A percentile compares a stretch with the other conserved stretches of the same genome.
These are phyloP conservation scores for Chaetomium cochliodes DNA, from an alignment of 495 filamentous ascomycete genomes.

Conservation along the genomic window DNA sequence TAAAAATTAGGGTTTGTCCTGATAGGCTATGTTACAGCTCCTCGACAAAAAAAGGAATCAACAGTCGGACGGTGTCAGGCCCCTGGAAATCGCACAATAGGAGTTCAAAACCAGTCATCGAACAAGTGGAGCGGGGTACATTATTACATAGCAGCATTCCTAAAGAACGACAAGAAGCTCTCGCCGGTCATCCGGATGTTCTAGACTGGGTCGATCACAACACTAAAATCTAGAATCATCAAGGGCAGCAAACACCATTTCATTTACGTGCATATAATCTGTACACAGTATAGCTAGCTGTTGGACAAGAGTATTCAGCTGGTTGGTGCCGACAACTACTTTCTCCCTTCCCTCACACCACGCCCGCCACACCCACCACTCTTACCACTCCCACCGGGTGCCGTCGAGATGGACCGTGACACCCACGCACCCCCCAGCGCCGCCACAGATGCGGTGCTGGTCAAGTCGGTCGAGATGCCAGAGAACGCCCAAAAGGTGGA, in stretches of 20 bases:
- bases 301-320: not conserved
- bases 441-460: slow-evolving; percentile 82
- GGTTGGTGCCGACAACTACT: too few relatives aligned
- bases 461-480: slow-evolving; percentile 80
- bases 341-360: too few relatives aligned
- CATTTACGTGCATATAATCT: too few relatives aligned
- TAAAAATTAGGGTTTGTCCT: too few relatives aligned
- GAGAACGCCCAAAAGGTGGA: slow-evolving; percentile 67
- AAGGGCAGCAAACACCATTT: not conserved
- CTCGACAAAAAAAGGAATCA: too few relatives aligned
- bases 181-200: not conserved
- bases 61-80: too few relatives aligned
- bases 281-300: not conserved
- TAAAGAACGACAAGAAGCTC: not conserved
- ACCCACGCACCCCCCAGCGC: slow-evolving; percentile 57
- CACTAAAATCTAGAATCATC: not conserved
- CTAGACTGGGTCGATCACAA: not conserved
- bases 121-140: not conserved
- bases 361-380: too few relatives aligned
- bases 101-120: too few relatives aligned
- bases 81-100: too few relatives aligned
- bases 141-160: too few relatives aligned
- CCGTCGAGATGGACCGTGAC: slow-evolving; percentile 28
- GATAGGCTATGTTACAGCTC: too few relatives aligned
- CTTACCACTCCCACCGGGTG: not conserved